These are phyloP conservation scores for Pleurotus salmoneostramineus DNA, from an alignment of 768 basidiomycete species.

Conservation along the genomic window DNA sequence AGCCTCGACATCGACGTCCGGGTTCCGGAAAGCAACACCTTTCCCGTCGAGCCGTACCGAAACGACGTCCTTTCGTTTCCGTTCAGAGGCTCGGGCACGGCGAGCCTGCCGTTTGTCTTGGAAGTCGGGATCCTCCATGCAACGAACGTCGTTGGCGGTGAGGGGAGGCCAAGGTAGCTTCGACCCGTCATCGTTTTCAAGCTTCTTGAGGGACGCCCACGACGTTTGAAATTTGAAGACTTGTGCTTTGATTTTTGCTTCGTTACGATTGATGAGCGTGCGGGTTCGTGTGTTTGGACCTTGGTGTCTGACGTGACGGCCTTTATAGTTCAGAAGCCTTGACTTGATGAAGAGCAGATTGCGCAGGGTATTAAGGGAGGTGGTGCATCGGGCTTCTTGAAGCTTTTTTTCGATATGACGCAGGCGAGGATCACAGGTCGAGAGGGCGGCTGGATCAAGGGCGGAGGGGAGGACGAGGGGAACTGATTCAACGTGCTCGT, in stretches of 20 bases:
- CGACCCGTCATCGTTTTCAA: not conserved
- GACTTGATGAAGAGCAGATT: constrained; percentile 1
- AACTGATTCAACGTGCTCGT: not conserved
- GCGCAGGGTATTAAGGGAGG: not conserved
- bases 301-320: not conserved
- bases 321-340: not conserved
- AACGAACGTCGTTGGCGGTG: not conserved
- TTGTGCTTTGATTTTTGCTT: constrained; percentile 4
- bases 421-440: not conserved
- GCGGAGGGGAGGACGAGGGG: not conserved
- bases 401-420: not conserved
- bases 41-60: constrained; percentile 11
- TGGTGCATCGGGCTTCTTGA: not conserved
- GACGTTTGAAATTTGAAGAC: not conserved
- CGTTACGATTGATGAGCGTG: constrained; percentile 1
- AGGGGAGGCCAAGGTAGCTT: not conserved
- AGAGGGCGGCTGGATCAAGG: not conserved
- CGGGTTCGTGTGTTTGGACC: not conserved
- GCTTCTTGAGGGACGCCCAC: not conserved
- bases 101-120: not conserved
- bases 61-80: not conserved
- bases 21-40: too few species aligned
- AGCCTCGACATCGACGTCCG: too few species aligned
- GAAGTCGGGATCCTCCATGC: not conserved
- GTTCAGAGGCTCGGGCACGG: too few species aligned